Evolutionary conservation across 148 eudicot species (phyloP), one percentile per base, ranked within the genome.

Genomic region (Rhododendron mucronatum): DNA sequence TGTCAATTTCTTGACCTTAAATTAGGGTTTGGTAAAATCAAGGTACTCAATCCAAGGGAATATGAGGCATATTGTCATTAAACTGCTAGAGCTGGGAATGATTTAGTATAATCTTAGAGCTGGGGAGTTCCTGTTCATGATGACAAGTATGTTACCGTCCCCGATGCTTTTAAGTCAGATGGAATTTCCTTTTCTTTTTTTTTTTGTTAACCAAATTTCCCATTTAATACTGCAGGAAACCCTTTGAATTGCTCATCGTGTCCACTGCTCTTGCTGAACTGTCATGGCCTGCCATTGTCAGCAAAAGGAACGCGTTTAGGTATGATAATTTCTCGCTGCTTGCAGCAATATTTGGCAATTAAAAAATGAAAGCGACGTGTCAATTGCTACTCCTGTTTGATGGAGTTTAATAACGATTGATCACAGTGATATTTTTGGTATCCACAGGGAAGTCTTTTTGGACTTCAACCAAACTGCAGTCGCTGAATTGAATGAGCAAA

Each of bases 181-280:
- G n/a, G 15, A 20, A 76, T 74, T 80, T 45, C 85, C 82, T 83
- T 33, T 33, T 33, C 1, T 33, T 33, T 33, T 33, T 33, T 26
- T 30, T 35, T 28, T 51, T 48, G 76, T 85, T 7, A 81, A 30
- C 79, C 69, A 53, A 75, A 59, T 76, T 73, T 74, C 57, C 2
- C 53, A 78, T 81, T 63, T 53, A 28, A 37, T 30, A 83, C 71
- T 89, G 89, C 96, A 96, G 98, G 88, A 92, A 92, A 80, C 90
- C 95, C 80, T 96, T 94, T 89, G 99, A 96, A 90, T 91, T 95
- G 89, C 99, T 96, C n/a, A 90, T 92, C 91, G 91, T 95, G 75
- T 93, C 94, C 59, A 93, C 93, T 84, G 99, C 98, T 75, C 91
- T 96, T 89, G 97, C 99, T 78, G 99, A 96, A 90, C 88, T 95